Evolutionary conservation across 176 grass and related monocot genomes (phyloP), one percentile per base, ranked within the genome.

Genomic region (Alloteropsis semialata): DNA sequence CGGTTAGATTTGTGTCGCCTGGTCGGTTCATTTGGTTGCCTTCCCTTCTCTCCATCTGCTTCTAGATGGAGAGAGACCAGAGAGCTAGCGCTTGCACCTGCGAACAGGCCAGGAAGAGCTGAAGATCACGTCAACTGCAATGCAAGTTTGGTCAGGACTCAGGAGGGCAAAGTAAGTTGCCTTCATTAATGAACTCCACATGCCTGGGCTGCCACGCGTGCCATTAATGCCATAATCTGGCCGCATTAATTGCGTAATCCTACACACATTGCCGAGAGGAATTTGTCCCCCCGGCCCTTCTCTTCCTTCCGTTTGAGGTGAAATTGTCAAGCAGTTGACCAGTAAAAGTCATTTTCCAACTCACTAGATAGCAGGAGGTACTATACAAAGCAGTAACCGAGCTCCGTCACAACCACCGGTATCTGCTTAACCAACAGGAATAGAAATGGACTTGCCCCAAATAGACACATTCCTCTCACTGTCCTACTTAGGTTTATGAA

Each of bases 181-280:
- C 51, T 29, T 76, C 87, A 85, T 89, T 81, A 89, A 89, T 89
- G 87, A 63, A 53, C 82, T 53, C 42, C 87, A 85, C 87, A 43
- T 89, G 87, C 61, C 24, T n/a, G 44, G 78, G 66, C 18, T 65
- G 67, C 74, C 29, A 81, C 77, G 76, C 33, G 17, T 41, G 24
- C 69, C 72, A 82, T 85, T 58, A 58, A 81, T 81, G 79, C n/a
- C 15, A 18, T 71, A 69, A 82, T 71, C 65, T 68, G 18, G 33
- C 14, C 34, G 78, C 79, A 82, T 71, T 89, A 77, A 85, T 86
- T 71, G 44, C 72, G 15, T 77, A 72, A 82, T 82, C 59, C 25
- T 69, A 42, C 25, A 16, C 55, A 28, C 54, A 70, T 84, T 49
- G 66, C 24, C 41, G 18, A 15, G 5, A 73, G 22, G 34, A 41